phyloP scores from a whole-genome alignment of 306 rosid species.

The Gastrolobium villosum region DNA sequence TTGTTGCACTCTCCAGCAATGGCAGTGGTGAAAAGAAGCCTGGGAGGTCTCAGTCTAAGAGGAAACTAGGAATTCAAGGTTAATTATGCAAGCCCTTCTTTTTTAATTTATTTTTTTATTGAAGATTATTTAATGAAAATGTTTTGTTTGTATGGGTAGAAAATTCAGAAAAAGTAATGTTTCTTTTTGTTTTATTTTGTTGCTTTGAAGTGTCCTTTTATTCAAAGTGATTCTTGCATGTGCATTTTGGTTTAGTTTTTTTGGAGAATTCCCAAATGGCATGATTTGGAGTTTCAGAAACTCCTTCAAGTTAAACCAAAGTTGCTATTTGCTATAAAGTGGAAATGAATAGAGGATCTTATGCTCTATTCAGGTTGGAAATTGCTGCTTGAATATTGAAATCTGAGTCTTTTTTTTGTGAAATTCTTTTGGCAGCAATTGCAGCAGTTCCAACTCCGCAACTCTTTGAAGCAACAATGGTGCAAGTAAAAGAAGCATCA shows the following conservation, averaged over 20 bases:
- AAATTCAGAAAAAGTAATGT: constrained; percentile 34
- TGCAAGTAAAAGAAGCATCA: constrained; percentile 81
- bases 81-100: constrained; percentile 24
- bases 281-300: constrained; percentile 2
- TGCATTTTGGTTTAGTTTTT: constrained; percentile 36
- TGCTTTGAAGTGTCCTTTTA: constrained; percentile 30
- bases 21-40: constrained; percentile 70
- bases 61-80: constrained; percentile 84
- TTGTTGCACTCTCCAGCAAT: constrained; percentile 49
- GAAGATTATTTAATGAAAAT: background rate
- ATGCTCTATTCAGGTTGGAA: background rate
- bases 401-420: constrained; percentile 15
- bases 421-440: constrained; percentile 56
- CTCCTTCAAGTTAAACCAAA: constrained; percentile 18
- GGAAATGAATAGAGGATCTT: constrained; percentile 8
- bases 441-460: constrained; percentile 72
- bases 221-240: constrained; percentile 44
- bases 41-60: constrained; percentile 68
- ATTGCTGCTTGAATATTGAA: constrained; percentile 27
- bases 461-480: constrained; percentile 76
- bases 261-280: background rate
- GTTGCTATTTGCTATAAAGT: constrained; percentile 1
- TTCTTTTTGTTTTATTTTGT: constrained; percentile 17
- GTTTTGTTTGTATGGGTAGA: constrained; percentile 36
- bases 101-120: background rate